Evolutionary conservation across 306 rosid species (phyloP).

Genomic region (Quercus bicolor): DNA sequence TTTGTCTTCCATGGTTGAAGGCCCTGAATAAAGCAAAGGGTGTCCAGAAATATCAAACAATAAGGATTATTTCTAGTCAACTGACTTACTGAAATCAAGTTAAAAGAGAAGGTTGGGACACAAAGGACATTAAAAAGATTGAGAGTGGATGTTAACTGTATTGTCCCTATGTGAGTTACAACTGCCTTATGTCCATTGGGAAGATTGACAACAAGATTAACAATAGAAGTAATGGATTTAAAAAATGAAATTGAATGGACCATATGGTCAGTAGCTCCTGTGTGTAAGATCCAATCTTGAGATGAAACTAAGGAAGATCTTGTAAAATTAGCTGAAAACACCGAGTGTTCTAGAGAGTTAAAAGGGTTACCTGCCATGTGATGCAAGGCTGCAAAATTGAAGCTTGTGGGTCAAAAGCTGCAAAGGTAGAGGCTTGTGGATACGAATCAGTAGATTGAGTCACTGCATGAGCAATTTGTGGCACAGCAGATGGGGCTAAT

Average conservation of each 20-base stretch:
- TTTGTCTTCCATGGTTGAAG: not conserved
- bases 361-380: too few relatives aligned
- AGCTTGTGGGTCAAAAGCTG: too few relatives aligned
- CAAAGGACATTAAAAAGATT: not conserved
- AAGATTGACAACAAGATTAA: not conserved
- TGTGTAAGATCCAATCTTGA: not conserved
- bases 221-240: not conserved
- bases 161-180: not conserved
- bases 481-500: too few relatives aligned
- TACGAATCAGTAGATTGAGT: too few relatives aligned
- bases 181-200: not conserved
- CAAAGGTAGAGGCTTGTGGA: too few relatives aligned
- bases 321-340: too few relatives aligned
- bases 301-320: too few relatives aligned
- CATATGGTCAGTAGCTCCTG: not conserved
- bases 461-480: too few relatives aligned
- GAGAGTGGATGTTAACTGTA: not conserved
- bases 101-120: not conserved
- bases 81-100: not conserved
- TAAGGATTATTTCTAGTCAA: not conserved
- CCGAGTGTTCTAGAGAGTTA: too few relatives aligned
- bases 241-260: not conserved
- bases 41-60: not conserved
- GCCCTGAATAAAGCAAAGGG: not conserved
- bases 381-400: too few relatives aligned